phyloP scores from a whole-genome alignment of 1,284 basidiomycete species.

The Ceratobasidium sp. region DNA sequence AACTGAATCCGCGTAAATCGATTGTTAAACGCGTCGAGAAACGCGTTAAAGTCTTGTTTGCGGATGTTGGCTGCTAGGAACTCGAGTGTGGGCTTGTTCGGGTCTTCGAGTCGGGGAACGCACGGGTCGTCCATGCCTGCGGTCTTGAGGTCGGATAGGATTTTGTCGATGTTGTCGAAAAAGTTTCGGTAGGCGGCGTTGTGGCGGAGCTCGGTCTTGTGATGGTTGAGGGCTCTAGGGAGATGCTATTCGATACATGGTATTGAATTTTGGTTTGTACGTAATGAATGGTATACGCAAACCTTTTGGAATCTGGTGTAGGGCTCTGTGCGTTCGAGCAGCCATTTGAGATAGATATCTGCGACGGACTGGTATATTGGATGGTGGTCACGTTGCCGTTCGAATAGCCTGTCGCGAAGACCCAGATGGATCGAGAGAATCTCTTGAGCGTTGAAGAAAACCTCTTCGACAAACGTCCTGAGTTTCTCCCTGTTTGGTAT shows the following conservation, averaged over 20 bases:
- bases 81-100: conserved; percentile 52
- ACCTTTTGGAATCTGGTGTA: conserved; percentile 45
- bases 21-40: conserved; percentile 86
- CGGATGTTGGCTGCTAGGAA: conserved; percentile 62
- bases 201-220: conserved; percentile 79
- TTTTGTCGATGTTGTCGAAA: conserved; percentile 68
- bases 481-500: conserved; percentile 66
- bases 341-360: conserved; percentile 72
- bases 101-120: conserved; percentile 59
- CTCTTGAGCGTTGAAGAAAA: conserved; percentile 79
- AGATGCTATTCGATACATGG: conserved; percentile 29
- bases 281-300: neutral
- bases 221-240: conserved; percentile 66
- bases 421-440: conserved; percentile 74
- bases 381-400: conserved; percentile 82
- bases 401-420: conserved; percentile 75
- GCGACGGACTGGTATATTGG: conserved; percentile 81
- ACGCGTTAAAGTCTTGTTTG: conserved; percentile 83
- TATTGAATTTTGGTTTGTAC: neutral
- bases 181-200: conserved; percentile 77
- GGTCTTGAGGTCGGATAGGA: conserved; percentile 19
- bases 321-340: conserved; percentile 35
- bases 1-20: conserved; percentile 82
- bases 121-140: conserved; percentile 37
- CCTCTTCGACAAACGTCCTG: conserved; percentile 72